These are phyloP conservation scores for Thamnidium elegans DNA, from an alignment of 192 early-diverging fungal species.

Conservation along the genomic window DNA sequence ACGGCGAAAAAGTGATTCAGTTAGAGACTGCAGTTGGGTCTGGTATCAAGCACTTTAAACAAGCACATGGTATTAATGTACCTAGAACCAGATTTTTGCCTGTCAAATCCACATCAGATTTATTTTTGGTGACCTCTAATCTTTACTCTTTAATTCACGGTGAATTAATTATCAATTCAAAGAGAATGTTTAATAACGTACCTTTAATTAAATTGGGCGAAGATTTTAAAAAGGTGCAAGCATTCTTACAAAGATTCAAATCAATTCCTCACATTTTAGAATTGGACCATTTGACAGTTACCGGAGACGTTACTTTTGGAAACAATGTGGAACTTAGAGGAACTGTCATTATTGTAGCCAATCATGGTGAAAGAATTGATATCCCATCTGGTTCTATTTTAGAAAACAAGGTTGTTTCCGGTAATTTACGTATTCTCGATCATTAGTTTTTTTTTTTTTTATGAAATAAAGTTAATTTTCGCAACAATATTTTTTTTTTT, in stretches of 20 bases:
- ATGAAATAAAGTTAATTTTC: background rate
- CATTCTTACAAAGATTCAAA: slow-evolving; percentile 90
- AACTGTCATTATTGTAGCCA: slow-evolving; percentile 99
- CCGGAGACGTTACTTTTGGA: slow-evolving; percentile 98
- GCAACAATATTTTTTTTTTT: background rate
- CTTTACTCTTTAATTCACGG: slow-evolving; percentile 93
- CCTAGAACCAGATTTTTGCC: slow-evolving; percentile 96
- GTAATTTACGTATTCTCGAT: slow-evolving; percentile 86
- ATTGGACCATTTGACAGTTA: slow-evolving; percentile 97
- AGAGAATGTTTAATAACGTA: slow-evolving; percentile 88
- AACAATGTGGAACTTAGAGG: slow-evolving; percentile 84
- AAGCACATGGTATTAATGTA: slow-evolving; percentile 96
- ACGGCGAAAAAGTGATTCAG: slow-evolving; percentile 95
- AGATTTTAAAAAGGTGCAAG: slow-evolving; percentile 94
- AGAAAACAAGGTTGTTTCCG: slow-evolving; percentile 98
- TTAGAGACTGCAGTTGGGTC: slow-evolving; percentile 99
- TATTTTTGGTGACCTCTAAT: slow-evolving; percentile 96
- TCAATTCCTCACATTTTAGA: slow-evolving; percentile 94
- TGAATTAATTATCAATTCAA: slow-evolving; percentile 86
- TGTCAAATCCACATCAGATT: slow-evolving; percentile 96
- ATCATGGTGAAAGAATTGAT: slow-evolving; percentile 95
- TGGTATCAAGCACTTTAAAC: slow-evolving; percentile 95
- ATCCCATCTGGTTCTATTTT: slow-evolving; percentile 92
- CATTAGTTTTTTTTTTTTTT: slow-evolving; percentile 50
- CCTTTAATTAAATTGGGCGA: slow-evolving; percentile 97